Evolutionary conservation across 192 early-diverging fungal genomes (phyloP), one percentile per base, ranked within the genome.

Genomic region (Coemansia furcata): DNA sequence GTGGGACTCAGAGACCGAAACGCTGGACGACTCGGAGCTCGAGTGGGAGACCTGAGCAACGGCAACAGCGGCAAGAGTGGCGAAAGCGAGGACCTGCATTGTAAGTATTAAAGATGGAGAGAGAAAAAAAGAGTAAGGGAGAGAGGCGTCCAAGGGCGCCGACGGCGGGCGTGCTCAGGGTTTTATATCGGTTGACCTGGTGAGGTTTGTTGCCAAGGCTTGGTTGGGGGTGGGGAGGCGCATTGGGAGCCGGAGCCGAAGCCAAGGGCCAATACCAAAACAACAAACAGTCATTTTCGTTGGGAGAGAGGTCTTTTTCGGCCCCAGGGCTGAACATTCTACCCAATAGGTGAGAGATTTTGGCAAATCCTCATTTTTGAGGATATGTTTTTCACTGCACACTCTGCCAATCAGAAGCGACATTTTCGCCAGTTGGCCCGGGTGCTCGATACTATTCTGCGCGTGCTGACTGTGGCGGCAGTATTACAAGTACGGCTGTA

Each of bases 41-140:
- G 42, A 46, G 37, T 21, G n/a, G 26, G 62, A 63, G 42, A 21
- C 36, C 68, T 71, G 64, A 44, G 74, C 74, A 58, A 65, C 43
- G 52, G 73, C 78, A 46, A 76, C 46, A 57, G 65, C 64, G 67
- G 67, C 78, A 30, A 80, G 39, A 55, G 73, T 60, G 50, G 60
- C 39, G 37, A 74, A 30, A 43, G 78, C 60, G 58, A 69, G 65
- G 67, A 81, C 26, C 73, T 81, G 42, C 78, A 81, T 81, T 75
- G 46, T 80, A 43, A 32, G 54, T 64, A 29, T 11, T 47, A 32
- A 46, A 61, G 60, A 12, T 17, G 38, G 61, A 21, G 21, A 46
- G 50, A 17, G 44, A 60, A 30, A 23, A 15, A 15, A 8, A 30
- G 46, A 39, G 57, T 15, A 39, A 38, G 52, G 23, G 21, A 36